phyloP scores from a whole-genome alignment of 208 protist genomes.

The Crithidia acanthocephali region DNA sequence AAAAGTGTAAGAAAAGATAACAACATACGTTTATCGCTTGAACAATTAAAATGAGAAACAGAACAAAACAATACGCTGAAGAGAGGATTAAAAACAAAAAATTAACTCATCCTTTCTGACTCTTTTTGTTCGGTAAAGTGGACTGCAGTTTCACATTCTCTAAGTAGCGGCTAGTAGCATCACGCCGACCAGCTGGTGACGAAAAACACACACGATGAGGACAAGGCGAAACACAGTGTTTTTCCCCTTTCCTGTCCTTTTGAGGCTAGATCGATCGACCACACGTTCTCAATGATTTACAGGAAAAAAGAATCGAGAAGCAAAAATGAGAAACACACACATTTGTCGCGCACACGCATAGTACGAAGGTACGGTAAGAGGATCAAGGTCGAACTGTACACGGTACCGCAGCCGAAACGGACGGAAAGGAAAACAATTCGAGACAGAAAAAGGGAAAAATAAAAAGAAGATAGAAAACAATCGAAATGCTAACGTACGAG shows the following conservation, averaged over 20 bases:
- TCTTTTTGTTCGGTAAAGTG: not conserved
- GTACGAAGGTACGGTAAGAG: not conserved
- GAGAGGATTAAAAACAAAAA: too few species aligned
- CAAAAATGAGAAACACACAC: not conserved
- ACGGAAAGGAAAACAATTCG: not conserved
- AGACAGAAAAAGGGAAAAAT: constrained; percentile 1
- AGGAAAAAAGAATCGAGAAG: constrained; percentile 10
- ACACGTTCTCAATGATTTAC: not conserved
- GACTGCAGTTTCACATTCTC: not conserved
- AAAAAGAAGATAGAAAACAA: constrained; percentile 4
- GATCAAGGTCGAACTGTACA: not conserved
- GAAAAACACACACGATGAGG: not conserved
- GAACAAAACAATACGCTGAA: not conserved
- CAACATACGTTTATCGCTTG: not conserved
- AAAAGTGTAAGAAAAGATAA: not conserved
- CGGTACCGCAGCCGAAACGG: not conserved
- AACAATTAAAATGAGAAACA: constrained; percentile 10
- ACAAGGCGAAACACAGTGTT: not conserved
- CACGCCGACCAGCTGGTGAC: too few species aligned
- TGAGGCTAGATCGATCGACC: not conserved
- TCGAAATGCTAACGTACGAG: not conserved
- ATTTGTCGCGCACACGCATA: not conserved
- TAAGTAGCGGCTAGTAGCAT: not conserved
- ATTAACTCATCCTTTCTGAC: not conserved
- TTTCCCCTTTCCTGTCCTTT: not conserved